phyloP scores from a whole-genome alignment of 2,329 filamentous ascomycete genomes.

The Paramyrothecium roridum region DNA sequence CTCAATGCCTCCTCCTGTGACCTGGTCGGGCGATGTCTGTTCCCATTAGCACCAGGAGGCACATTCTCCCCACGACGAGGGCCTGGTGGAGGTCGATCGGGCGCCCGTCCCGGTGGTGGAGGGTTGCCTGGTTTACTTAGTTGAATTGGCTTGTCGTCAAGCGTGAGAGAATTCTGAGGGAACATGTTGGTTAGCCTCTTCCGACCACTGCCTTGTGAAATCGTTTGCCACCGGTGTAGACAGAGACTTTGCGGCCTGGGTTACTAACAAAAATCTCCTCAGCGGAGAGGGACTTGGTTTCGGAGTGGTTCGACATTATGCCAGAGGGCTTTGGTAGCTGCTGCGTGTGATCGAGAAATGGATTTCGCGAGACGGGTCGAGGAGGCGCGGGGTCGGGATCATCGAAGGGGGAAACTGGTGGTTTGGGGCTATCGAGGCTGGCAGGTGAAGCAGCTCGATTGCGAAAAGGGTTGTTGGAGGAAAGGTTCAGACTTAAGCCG shows the following conservation, averaged over 20 bases:
- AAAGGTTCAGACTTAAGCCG: conserved; percentile 61
- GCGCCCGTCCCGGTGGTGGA: conserved; percentile 33
- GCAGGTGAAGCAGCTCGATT: conserved; percentile 66
- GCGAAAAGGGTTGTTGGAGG: conserved; percentile 80
- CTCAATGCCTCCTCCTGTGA: conserved; percentile 65
- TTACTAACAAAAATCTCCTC: conserved; percentile 75
- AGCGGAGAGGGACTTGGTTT: conserved; percentile 48
- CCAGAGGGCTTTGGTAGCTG: conserved; percentile 38
- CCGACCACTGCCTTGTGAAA: not conserved
- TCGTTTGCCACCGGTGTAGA: too few relatives aligned
- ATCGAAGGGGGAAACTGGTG: conserved; percentile 54
- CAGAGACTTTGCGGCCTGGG: not conserved
- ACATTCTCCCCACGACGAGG: conserved; percentile 38
- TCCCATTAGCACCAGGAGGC: conserved; percentile 34
- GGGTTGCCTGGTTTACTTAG: conserved; percentile 27
- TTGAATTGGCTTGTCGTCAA: conserved; percentile 54
- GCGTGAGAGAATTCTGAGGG: conserved; percentile 62
- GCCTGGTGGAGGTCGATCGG: conserved; percentile 20
- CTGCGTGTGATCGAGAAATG: conserved; percentile 63
- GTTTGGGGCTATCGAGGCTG: conserved; percentile 34
- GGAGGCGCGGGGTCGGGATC: conserved; percentile 38
- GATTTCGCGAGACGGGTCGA: conserved; percentile 69
- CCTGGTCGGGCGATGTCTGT: conserved; percentile 57
- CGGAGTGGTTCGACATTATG: conserved; percentile 47
- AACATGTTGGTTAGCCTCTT: conserved; percentile 4